Base-by-base conservation (phyloP, 306 rosid genomes). In the Nissolia schottii region DNA sequence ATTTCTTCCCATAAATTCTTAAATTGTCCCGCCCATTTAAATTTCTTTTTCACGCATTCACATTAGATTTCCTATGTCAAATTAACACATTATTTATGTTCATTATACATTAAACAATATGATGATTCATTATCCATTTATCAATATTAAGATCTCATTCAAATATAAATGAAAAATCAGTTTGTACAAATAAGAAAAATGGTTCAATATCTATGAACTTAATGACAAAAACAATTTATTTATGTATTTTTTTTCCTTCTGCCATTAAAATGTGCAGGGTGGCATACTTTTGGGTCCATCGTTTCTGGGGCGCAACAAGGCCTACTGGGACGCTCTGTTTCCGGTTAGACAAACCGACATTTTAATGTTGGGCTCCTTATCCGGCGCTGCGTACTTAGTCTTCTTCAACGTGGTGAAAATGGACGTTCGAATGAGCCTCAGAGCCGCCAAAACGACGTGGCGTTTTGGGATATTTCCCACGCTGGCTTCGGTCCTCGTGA, bases 241-340 rank as follows among this genome's bases (percentile, higher is more conserved):
- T n/a, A n/a, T n/a, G n/a, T n/a, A n/a, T n/a, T n/a, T n/a, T n/a
- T n/a, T n/a, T n/a, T n/a, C n/a, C n/a, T n/a, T n/a, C n/a, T n/a
- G n/a, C n/a, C n/a, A n/a, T n/a, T n/a, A n/a, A n/a, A 34, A 53
- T 67, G 51, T 64, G 49, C 82, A 85, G 88, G 75, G 61, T 14
- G 88, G 88, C 24, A 67, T 85, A 46, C 0, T 81, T 55, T 22
- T 81, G 46, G 88, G 88, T 3, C 88, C 88, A 0, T 45, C 86
- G n/a, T 2, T 56, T 62, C 10, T 81, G 14, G 86, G 84, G 59
- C 37, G 13, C 0, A 18, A 2, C 32, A 7, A 10, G 24, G 1
- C 1, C 1, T 64, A 64, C 22, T 25, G 43, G 79, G 1, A 67
- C 0, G 2, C 4, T 0, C 0, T 75, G 6, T 75, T 75, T 60